phyloP scores from a whole-genome alignment of 2,329 filamentous ascomycete genomes.

The Aspergillus fischeri region DNA sequence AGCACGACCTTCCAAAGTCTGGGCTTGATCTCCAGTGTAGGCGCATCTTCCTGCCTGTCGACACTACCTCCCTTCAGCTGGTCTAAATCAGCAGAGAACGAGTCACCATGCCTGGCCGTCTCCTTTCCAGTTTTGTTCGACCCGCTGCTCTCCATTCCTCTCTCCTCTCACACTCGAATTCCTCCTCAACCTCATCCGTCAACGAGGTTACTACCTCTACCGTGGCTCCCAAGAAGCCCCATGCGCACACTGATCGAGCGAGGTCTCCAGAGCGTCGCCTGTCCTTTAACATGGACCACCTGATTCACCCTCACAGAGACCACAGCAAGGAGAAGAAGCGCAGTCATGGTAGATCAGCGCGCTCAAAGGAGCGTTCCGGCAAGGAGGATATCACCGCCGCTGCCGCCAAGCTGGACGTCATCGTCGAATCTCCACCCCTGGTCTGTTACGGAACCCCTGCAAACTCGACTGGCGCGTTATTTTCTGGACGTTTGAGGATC shows the following conservation, averaged over 20 bases:
- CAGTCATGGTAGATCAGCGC: slow-evolving; percentile 30
- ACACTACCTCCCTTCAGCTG: neutral
- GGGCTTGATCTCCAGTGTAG: neutral
- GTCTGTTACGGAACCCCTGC: slow-evolving; percentile 74
- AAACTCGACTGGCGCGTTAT: slow-evolving; percentile 74
- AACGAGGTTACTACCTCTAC: slow-evolving; percentile 29
- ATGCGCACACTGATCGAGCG: slow-evolving; percentile 25
- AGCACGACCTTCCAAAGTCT: neutral
- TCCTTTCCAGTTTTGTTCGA: slow-evolving; percentile 38
- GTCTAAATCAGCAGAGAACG: neutral
- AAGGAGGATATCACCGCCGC: slow-evolving; percentile 32
- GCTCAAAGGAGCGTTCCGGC: slow-evolving; percentile 34
- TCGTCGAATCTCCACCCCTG: slow-evolving; percentile 81
- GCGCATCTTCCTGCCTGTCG: neutral
- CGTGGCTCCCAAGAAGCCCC: slow-evolving; percentile 24
- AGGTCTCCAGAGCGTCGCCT: slow-evolving; percentile 38
- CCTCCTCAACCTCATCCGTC: slow-evolving; percentile 36
- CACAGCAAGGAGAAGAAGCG: slow-evolving; percentile 41
- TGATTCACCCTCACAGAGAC: slow-evolving; percentile 41
- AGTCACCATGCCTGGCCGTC: slow-evolving; percentile 37
- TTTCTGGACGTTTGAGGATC: slow-evolving; percentile 78
- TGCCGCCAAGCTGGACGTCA: slow-evolving; percentile 53
- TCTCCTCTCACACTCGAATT: slow-evolving; percentile 28
- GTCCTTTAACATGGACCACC: slow-evolving; percentile 41
- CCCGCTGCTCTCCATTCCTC: slow-evolving; percentile 29